A percentile compares a stretch with the other conserved stretches of the same genome.
These are phyloP conservation scores for Tulasnella sp. DNA, from an alignment of 768 basidiomycete genomes.

Conservation along the genomic window DNA sequence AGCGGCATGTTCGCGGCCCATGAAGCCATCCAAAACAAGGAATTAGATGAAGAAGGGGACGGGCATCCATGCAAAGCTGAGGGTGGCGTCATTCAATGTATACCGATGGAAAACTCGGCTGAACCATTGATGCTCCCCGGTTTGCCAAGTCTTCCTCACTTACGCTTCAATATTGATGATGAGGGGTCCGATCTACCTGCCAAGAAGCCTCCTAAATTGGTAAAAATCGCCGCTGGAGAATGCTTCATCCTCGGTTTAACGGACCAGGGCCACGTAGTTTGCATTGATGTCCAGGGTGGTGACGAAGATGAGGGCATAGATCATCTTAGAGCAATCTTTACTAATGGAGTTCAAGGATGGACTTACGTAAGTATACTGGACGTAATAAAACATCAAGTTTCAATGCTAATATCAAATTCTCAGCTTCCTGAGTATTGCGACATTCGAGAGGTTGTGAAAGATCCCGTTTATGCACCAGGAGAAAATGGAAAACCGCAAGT, in stretches of 20 bases:
- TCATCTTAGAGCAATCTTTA: not conserved
- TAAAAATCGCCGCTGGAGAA: conserved; percentile 73
- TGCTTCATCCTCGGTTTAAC: conserved; percentile 66
- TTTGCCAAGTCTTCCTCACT: conserved; percentile 46
- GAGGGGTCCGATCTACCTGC: conserved; percentile 10
- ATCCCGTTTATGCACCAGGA: conserved; percentile 32
- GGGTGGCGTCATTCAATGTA: conserved; percentile 41
- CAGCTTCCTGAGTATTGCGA: conserved; percentile 70
- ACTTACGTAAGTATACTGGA: conserved; percentile 46
- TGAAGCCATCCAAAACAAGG: conserved; percentile 34
- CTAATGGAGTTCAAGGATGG: conserved; percentile 31
- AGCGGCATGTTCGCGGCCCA: conserved; percentile 27
- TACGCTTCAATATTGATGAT: conserved; percentile 26
- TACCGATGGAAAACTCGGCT: conserved; percentile 41
- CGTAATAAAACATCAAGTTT: no score
- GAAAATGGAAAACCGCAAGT: not conserved
- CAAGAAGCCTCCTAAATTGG: conserved; percentile 31
- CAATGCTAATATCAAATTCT: not conserved
- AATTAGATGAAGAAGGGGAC: conserved; percentile 34
- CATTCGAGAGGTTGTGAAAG: conserved; percentile 35
- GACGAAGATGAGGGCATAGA: conserved; percentile 26
- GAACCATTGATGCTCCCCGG: conserved; percentile 47
- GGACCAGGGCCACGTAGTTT: conserved; percentile 62
- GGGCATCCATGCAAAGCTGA: conserved; percentile 25
- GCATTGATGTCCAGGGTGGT: conserved; percentile 31